A percentile compares a stretch with the other conserved stretches of the same genome.
These are phyloP conservation scores for Prototheca stagnorum DNA, from an alignment of 163 green algal genomes.

Conservation along the genomic window DNA sequence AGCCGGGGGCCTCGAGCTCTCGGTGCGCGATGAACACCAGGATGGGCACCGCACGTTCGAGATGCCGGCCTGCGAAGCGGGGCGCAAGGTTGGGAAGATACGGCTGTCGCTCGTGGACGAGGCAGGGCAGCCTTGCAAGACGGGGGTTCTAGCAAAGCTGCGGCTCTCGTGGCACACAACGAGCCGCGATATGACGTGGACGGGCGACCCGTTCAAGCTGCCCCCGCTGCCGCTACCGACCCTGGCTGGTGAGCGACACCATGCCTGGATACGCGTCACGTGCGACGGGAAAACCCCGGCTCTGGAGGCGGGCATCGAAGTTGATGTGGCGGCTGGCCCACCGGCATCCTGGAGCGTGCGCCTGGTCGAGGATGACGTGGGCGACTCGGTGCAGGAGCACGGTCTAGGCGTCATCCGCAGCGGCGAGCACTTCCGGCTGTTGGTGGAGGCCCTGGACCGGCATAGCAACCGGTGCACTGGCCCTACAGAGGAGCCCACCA, in stretches of 20 bases:
- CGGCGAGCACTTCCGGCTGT: constrained; percentile 31
- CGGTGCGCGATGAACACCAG: no score
- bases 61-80: no score
- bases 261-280: constrained; percentile 27
- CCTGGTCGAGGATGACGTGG: constrained; percentile 18
- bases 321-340: constrained; percentile 13
- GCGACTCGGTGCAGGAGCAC: constrained; percentile 6
- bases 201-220: constrained; percentile 21
- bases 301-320: constrained; percentile 19
- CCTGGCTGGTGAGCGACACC: background rate
- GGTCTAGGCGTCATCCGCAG: constrained; percentile 20
- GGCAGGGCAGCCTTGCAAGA: no score
- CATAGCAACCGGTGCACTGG: constrained; percentile 29
- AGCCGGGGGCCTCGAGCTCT: no score
- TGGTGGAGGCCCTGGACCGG: constrained; percentile 36
- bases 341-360: constrained; percentile 22
- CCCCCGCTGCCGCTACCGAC: constrained; percentile 19
- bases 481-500: background rate
- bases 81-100: no score
- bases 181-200: constrained; percentile 24
- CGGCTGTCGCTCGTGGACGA: no score
- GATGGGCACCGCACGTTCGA: no score
- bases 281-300: background rate
- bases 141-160: no score
- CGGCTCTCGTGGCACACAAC: no score